Base-by-base conservation (phyloP, 228 moss, liverwort and hornwort species). In the Sphagnum magellanicum region DNA sequence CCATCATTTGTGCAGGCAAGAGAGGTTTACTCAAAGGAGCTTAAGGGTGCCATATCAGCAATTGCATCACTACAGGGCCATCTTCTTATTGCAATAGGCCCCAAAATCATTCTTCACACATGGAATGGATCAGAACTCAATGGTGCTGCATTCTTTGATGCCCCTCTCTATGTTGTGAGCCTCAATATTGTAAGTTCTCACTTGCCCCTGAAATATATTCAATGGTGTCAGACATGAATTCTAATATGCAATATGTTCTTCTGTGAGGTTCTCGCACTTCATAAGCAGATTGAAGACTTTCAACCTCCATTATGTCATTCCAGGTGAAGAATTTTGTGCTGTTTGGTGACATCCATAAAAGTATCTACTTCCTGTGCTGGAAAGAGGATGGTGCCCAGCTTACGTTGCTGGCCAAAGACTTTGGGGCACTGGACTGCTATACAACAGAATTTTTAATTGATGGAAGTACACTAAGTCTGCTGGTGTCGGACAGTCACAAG, bases 371-470 rank as follows among this genome's bases (percentile, higher is more conserved):
- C 76, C 76, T 98, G 77, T 90, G 88, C 74, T 98, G 98, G 98
- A 94, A 90, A 81, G 98, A 98, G 72, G 98, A 98, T 79, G 98
- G 98, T 79, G 98, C 98, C 48, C 98, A 94, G 81, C 87, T 98
- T 68, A 82, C 83, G 63, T 85, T 90, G 58, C 83, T 98, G 70
- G 98, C 98, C 49, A 98, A 98, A 76, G 98, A 98, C 81, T 98
- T 98, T 49, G 90, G 90, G 61, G 81, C 93, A 5, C 86, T 98
- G 15, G 98, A 98, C 76, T 98, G 98, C 78, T 94, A 81, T 64
- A 89, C 98, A 59, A 98, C 89, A 57, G 98, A 98, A 75, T 98
- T 98, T 84, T 78, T 98, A 47, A 98, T 98, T 58, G 98, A 98
- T 74, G 94, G 94, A 65, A 88, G 92, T 78, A 92, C 98, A 6